Conservation (phyloP, 2,329 filamentous ascomycete species). For the Talaromyces sp. region DNA sequence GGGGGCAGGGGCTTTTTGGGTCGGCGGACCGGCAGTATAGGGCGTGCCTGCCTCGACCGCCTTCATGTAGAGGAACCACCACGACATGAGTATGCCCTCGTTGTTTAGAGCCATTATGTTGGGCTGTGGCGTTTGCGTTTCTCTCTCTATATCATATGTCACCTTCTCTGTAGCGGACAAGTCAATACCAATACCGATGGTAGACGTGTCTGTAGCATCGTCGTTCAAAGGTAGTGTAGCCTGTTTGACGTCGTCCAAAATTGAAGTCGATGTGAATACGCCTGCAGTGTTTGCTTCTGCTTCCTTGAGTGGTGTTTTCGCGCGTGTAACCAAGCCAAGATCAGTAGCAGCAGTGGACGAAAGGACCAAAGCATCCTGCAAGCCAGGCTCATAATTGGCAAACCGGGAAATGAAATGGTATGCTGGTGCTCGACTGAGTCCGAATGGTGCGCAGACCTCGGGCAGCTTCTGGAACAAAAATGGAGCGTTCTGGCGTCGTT, state of each 20-base stretch:
- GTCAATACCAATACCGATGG: conserved; percentile 77
- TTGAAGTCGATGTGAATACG: conserved; percentile 69
- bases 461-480: conserved; percentile 71
- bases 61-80: conserved; percentile 91
- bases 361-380: conserved; percentile 78
- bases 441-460: conserved; percentile 71
- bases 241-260: conserved; percentile 68
- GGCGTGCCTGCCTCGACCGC: conserved; percentile 70
- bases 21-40: conserved; percentile 65
- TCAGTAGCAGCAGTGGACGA: conserved; percentile 76
- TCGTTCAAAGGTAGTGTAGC: conserved; percentile 71
- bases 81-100: conserved; percentile 76
- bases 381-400: conserved; percentile 71
- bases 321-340: conserved; percentile 71
- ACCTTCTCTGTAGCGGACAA: conserved; percentile 79
- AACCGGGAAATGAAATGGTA: conserved; percentile 76
- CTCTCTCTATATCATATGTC: conserved; percentile 17
- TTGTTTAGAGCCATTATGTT: conserved; percentile 82
- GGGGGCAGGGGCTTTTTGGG: conserved; percentile 15
- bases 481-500: conserved; percentile 55
- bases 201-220: conserved; percentile 63
- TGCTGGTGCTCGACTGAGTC: conserved; percentile 59
- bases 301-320: conserved; percentile 61
- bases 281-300: conserved; percentile 55
- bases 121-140: conserved; percentile 74